Evolutionary conservation across 169 alveolate genomes (phyloP), one percentile per base, ranked within the genome.

Genomic region (Cyclospora cayetanensis): DNA sequence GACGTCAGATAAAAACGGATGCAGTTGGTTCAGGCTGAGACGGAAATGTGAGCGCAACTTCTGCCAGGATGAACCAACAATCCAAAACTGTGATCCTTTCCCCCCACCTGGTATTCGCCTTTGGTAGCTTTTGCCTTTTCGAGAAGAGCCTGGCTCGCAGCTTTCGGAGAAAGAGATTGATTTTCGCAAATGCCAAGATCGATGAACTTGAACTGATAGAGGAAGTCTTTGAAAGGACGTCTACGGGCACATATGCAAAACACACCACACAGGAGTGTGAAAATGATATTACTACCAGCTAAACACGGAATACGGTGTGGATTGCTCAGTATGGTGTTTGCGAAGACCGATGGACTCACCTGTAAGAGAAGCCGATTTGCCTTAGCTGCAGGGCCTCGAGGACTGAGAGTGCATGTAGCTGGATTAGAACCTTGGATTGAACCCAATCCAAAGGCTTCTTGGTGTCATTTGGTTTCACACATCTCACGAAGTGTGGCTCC

Each of bases 381-480:
- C 98, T 83, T 31, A 97, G 95, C 87, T 96, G 98, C 25, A 97
- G 94, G n/a, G 98, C 98, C 77, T 97, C 98, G 37, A 97, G 94
- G 63, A 97, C 96, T 53, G 98, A 97, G n/a, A 97, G 95, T n/a
- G 98, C 98, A 87, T 97, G 97, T 27, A 97, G 95, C 91, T 97
- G 98, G 43, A 97, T 95, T 22, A 97, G 92, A 43, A 97, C 97
- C 84, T 97, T 97, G 39, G 98, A 96, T 76, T 95, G 94, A 53
- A 95, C 96, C 98, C 98, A 97, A 34, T 96, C 97, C 55, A 97
- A 90, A 27, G 99, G 98, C 89, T 96, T 93, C 94, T 97, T 97
- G 37, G 96, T 82, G 76, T 97, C 99, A 93, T 97, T 97, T 37
- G 99, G 99, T 93, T 97, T 97, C 65, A 97, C 96, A 93, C 99